Percentiles rank a stretch among this genome's conserved stretches.
Evolutionary conservation across 148 eudicot genomes (phyloP).

Genomic region (Cornus kousa): DNA sequence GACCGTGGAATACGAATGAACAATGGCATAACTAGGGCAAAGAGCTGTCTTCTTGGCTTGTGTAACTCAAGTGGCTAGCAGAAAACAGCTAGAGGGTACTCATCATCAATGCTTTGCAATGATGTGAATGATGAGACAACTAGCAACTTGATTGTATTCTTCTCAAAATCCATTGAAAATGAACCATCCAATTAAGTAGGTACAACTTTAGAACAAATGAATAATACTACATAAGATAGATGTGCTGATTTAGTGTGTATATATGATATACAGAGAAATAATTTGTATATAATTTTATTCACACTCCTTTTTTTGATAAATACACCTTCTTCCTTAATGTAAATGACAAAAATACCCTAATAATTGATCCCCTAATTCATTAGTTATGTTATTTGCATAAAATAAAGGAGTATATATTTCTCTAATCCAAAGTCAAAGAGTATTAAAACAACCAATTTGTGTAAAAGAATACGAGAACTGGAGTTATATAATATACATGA

Average conservation of each 20-base stretch:
- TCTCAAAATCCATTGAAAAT: not conserved
- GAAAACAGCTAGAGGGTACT: not conserved
- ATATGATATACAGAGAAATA: too few species aligned
- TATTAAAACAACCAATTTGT: not conserved
- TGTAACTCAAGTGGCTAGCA: not conserved
- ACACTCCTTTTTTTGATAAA: too few species aligned
- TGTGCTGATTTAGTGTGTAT: too few species aligned
- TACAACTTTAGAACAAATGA: not conserved
- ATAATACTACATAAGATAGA: too few species aligned
- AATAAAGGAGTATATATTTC: not conserved
- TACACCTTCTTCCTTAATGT: too few species aligned
- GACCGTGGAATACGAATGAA: not conserved
- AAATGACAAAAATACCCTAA: too few species aligned
- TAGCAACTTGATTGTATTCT: not conserved
- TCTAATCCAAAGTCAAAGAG: not conserved
- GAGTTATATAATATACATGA: conserved; percentile 59
- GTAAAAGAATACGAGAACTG: not conserved
- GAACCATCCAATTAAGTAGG: not conserved
- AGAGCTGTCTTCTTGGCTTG: not conserved
- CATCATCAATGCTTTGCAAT: not conserved
- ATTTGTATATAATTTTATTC: too few species aligned
- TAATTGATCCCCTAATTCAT: too few species aligned
- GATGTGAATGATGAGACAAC: not conserved
- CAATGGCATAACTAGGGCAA: not conserved
- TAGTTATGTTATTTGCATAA: not conserved